Percentiles rank a stretch among this genome's conserved stretches.
Conservation (phyloP, 805 yeast genomes). For the Zygotorulaspora florentina region DNA sequence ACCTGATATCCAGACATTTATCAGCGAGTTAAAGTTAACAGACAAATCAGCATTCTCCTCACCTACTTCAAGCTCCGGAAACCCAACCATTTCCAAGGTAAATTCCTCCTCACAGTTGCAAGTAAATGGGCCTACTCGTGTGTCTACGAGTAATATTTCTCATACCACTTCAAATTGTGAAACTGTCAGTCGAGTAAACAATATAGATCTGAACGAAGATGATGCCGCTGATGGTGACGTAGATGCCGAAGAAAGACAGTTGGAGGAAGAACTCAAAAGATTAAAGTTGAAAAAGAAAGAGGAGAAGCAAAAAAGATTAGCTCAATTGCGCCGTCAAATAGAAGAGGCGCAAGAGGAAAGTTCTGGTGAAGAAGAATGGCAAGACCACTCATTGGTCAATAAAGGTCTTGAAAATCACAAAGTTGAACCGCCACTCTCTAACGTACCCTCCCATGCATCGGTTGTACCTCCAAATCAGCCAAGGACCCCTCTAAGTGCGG, state of each 20-base stretch:
- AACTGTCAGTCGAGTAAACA: background rate
- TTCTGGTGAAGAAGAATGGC: constrained; percentile 25
- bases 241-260: constrained; percentile 44
- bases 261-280: constrained; percentile 36
- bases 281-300: constrained; percentile 47
- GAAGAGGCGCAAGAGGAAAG: constrained; percentile 47
- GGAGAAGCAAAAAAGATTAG: constrained; percentile 56
- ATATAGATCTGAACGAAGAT: background rate
- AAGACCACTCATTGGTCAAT: too few relatives aligned
- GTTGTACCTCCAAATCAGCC: background rate
- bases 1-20: constrained; percentile 59
- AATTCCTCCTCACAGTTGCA: too few relatives aligned
- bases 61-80: too few relatives aligned
- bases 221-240: constrained; percentile 38
- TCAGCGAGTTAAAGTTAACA: constrained; percentile 43
- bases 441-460: background rate
- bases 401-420: background rate
- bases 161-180: background rate
- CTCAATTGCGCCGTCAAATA: constrained; percentile 55
- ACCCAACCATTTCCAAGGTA: too few relatives aligned
- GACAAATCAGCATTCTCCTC: background rate
- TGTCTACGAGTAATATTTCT: background rate
- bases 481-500: constrained; percentile 7
- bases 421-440: background rate
- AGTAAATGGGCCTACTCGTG: too few relatives aligned